Evolutionary conservation across 2,329 filamentous ascomycete species (phyloP).

Genomic region (Cercospora sp.): DNA sequence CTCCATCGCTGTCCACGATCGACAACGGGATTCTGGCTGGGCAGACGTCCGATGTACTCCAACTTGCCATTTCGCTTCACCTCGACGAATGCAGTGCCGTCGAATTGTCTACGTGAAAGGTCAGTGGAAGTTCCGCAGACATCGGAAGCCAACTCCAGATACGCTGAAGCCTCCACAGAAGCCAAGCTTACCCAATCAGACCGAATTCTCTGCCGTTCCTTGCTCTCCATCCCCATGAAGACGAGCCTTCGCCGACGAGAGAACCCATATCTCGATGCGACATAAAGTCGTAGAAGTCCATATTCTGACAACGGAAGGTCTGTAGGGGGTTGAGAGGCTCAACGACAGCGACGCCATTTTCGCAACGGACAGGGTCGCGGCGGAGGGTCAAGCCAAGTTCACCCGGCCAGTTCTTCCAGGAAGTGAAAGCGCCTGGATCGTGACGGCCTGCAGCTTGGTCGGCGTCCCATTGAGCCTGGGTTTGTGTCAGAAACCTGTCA

Average conservation of each 20-base stretch:
- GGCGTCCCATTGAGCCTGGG: background rate
- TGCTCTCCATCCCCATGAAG: slow-evolving; percentile 56
- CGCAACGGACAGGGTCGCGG: background rate
- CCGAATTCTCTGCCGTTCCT: slow-evolving; percentile 55
- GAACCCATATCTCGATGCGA: slow-evolving; percentile 54
- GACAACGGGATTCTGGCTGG: slow-evolving; percentile 18
- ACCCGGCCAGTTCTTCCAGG: background rate
- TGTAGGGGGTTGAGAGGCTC: background rate
- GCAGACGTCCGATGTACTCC: slow-evolving; percentile 54
- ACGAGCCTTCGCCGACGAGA: background rate
- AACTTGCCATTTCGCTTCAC: slow-evolving; percentile 51
- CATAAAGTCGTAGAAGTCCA: slow-evolving; percentile 57
- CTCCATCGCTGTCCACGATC: slow-evolving; percentile 46
- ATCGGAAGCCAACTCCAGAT: background rate
- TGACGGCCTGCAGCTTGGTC: background rate
- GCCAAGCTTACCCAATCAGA: slow-evolving; percentile 44
- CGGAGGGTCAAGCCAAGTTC: background rate
- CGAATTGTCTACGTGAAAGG: slow-evolving; percentile 42
- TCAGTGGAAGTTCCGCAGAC: background rate
- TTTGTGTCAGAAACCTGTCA: too few species aligned
- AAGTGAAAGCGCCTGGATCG: background rate
- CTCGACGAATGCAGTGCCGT: slow-evolving; percentile 57
- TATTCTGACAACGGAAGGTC: slow-evolving; percentile 42
- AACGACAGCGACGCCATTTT: background rate
- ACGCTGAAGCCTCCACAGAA: background rate